Evolutionary conservation across 352 stramenopile species (phyloP).

Genomic region (Saprolegnia diclina): DNA sequence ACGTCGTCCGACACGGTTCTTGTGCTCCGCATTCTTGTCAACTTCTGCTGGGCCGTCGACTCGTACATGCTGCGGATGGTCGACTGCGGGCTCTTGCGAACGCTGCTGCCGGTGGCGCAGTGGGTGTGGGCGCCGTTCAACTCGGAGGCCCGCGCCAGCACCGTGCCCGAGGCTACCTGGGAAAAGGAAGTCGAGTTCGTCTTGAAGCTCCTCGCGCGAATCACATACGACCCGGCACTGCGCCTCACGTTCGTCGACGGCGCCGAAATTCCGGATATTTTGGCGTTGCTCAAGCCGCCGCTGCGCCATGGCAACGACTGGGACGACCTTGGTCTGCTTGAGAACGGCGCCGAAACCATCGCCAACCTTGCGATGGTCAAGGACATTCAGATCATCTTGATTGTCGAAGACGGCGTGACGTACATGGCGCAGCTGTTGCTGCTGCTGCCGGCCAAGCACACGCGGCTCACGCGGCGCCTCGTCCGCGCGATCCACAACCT

Average conservation of each 20-base stretch:
- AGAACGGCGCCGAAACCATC: not conserved
- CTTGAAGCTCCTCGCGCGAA: not conserved
- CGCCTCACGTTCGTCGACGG: conserved; percentile 31
- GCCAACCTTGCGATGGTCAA: conserved; percentile 17
- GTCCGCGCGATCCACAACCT: conserved; percentile 47
- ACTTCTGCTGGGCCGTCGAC: conserved; percentile 43
- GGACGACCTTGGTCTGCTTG: not conserved
- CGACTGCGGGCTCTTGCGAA: conserved; percentile 37
- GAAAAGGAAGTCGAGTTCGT: conserved; percentile 5
- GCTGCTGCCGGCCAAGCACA: conserved; percentile 34
- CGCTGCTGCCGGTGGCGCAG: conserved; percentile 48
- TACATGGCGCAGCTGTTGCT: conserved; percentile 39
- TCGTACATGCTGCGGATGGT: conserved; percentile 28
- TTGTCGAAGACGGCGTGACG: conserved; percentile 66
- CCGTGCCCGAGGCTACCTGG: not conserved
- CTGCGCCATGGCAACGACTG: not conserved
- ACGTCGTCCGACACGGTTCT: conserved; percentile 14
- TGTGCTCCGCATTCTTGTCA: conserved; percentile 51
- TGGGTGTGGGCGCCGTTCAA: conserved; percentile 35
- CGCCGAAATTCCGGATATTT: conserved; percentile 43
- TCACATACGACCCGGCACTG: conserved; percentile 5
- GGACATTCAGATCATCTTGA: conserved; percentile 57
- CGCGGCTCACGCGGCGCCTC: conserved; percentile 42
- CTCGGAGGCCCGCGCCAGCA: not conserved
- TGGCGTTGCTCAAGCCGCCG: conserved; percentile 27